Evolutionary conservation across 2,329 filamentous ascomycete species (phyloP), one percentile per base, ranked within the genome.

Genomic region (Xylariales sp.): DNA sequence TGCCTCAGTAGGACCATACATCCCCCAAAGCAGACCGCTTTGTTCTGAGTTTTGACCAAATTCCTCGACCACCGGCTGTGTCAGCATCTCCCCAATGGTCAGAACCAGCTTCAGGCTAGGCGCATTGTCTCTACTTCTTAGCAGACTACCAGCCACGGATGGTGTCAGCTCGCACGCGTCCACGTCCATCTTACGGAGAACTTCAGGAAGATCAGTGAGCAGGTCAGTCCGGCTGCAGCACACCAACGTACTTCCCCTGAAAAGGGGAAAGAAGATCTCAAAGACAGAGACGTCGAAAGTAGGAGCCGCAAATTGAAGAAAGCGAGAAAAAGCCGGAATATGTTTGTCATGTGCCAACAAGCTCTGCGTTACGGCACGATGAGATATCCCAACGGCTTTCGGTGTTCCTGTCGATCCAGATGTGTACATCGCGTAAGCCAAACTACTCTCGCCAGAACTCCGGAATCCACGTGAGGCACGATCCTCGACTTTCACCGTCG

Each of bases 211-310:
- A 55, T 95, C 81, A 46, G 85, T 78, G 31, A 96, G 70, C 70
- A 95, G 78, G 24, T 77, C 70, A 36, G 71, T 69, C 20, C 89
- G 78, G 42, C 80, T 74, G 50, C 83, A 88, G 42, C 79, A 77
- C 35, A 91, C 78, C 2, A 96, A 66, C 0, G 88, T 95, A 16
- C 69, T 69, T 3, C 85, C 85, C 43, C 88, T 73, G 47, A 82
- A 84, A 12, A 90, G 68, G 0, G 90, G 86, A 50, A 95, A 95
- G 70, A 95, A 95, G 5, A 94, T 90, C 58, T 96, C 90, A 58
- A 96, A 96, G 5, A 95, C 84, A 0, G 88, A 95, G 6, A 96
- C 90, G 61, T 96, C 90, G 58, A 96, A 96, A 0, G 89, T 95
- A 1, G 90, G 88, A 3, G 88, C 84, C 4, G 90, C 90, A 60